Conservation (phyloP, 148 eudicot genomes). For the Dianthus caryophyllus region DNA sequence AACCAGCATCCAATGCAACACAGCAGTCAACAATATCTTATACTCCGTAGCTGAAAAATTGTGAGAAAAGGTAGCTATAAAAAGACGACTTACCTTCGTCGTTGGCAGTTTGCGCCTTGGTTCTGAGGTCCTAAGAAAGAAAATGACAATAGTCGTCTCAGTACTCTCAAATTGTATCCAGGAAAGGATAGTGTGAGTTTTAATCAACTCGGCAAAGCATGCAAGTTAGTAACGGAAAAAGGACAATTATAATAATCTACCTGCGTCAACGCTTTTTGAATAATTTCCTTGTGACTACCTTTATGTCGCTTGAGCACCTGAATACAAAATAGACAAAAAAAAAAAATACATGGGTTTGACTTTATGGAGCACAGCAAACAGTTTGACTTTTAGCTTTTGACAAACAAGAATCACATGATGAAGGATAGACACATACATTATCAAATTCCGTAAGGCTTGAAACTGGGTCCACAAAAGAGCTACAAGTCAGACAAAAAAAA, state of each 20-base stretch:
- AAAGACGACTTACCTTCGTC: conserved; percentile 31
- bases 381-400: no score
- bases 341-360: neutral
- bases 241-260: conserved; percentile 25
- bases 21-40: neutral
- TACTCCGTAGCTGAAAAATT: neutral
- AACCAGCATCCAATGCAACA: neutral
- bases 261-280: conserved; percentile 45
- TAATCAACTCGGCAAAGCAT: neutral
- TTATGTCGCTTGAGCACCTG: conserved; percentile 48
- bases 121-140: conserved; percentile 15
- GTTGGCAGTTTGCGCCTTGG: conserved; percentile 16
- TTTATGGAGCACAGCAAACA: neutral
- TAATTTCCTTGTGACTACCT: conserved; percentile 34
- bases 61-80: neutral
- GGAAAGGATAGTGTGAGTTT: neutral
- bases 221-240: no score
- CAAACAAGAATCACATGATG: neutral
- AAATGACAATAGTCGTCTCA: neutral
- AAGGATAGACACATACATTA: conserved; percentile 30
- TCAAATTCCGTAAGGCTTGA: conserved; percentile 36
- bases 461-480: conserved; percentile 45
- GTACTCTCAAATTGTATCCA: neutral
- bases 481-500: conserved; percentile 19
- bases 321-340: neutral